These are phyloP conservation scores for Pulveroboletus frians DNA, from an alignment of 768 basidiomycete species.

Conservation along the genomic window DNA sequence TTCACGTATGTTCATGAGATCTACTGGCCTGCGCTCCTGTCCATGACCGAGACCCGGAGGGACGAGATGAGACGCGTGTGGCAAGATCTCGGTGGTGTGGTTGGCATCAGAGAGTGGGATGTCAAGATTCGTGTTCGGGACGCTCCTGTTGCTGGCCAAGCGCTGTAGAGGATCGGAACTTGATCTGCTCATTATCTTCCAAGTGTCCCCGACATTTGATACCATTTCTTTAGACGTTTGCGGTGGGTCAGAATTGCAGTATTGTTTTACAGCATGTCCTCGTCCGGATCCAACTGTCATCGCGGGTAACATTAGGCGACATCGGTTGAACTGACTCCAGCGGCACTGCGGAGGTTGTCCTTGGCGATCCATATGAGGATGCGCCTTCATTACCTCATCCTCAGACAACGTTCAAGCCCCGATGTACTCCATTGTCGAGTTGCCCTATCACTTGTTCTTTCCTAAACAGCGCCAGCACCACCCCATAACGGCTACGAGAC, in stretches of 20 bases:
- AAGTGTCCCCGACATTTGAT: not conserved
- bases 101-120: conserved; percentile 78
- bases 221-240: not conserved
- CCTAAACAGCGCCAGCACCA: not conserved
- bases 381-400: no score
- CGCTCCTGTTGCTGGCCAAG: conserved; percentile 1
- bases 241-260: not conserved
- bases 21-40: conserved; percentile 67
- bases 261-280: not conserved
- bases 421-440: no score
- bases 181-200: not conserved
- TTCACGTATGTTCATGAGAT: conserved; percentile 71
- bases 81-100: conserved; percentile 58
- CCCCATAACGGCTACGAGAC: not conserved
- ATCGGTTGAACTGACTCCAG: no score
- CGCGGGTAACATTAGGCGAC: no score
- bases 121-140: conserved; percentile 46
- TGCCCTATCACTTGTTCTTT: not conserved
- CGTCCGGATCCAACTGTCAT: no score
- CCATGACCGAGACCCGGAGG: conserved; percentile 48
- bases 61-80: conserved; percentile 55
- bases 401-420: no score
- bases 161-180: conserved; percentile 3
- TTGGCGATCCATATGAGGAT: no score
- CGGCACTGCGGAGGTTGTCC: no score